Base-by-base conservation (phyloP, 2,329 filamentous ascomycete genomes). In the Penicillium sp. region DNA sequence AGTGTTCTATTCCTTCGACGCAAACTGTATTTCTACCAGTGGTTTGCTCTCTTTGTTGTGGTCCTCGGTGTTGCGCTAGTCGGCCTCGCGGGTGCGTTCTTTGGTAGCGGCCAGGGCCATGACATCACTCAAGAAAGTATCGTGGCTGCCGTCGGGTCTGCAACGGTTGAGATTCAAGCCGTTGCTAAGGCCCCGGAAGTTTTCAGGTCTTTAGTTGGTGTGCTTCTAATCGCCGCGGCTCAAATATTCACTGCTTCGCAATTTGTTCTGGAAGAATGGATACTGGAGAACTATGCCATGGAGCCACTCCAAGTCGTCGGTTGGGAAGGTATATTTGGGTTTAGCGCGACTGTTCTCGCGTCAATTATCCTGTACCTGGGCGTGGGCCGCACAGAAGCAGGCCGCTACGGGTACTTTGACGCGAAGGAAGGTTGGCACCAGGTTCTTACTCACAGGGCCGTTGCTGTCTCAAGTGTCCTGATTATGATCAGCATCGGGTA, bases 401-500 rank as follows among this genome's bases (percentile, higher is more conserved):
- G 93, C 4, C 83, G 82, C 62, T 86, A 90, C 71, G 94, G 95
- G 47, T 93, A 93, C 74, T 99, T 98, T 76, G 95, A 99, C 77
- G 89, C 93, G 66, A 86, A 84, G 5, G 93, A 97, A 75, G 94
- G 93, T 15, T 90, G 92, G 83, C 86, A 87, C 65, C 88, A 98
- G 78, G 88, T 99, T 78, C 88, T 87, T 9, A 82, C 88, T 41
- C 88, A 93, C 77, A 85, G 82, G 56, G 80, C 86, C 17, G 88
- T 99, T 63, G 86, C 89, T 31, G 70, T 93, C 3, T 91, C 91
- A 23, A 96, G 92, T 67, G 58, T 98, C 7, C 78, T 96, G 62
- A 98, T 98, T 75, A 99, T 99, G 95, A 85, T 99, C 68, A 96
- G 92, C 72, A 99, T 99, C 71, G 94, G 94, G 91, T 96, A 86